Conservation (phyloP, 1,284 basidiomycete species). For the Pseudozyma flocculosa region DNA sequence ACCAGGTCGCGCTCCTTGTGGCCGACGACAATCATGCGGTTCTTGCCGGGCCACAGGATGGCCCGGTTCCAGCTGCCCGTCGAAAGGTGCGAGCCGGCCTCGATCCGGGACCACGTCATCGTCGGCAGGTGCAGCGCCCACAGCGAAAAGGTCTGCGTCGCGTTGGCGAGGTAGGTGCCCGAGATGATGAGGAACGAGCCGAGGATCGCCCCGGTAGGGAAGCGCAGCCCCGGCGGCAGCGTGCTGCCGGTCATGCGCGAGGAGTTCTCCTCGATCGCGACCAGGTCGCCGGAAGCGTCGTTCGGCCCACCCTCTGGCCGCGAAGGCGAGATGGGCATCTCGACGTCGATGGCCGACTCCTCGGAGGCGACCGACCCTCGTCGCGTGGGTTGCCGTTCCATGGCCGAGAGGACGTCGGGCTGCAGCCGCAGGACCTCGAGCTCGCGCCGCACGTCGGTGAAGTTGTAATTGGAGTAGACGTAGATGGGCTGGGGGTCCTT, state of each 20-base stretch:
- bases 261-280: conserved; percentile 38
- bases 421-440: conserved; percentile 41
- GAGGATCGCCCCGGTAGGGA: conserved; percentile 46
- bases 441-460: conserved; percentile 52
- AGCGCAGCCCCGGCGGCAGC: conserved; percentile 51
- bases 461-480: conserved; percentile 54
- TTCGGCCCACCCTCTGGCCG: conserved; percentile 1
- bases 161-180: conserved; percentile 53
- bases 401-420: conserved; percentile 1
- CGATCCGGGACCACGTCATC: conserved; percentile 49
- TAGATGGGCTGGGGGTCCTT: conserved; percentile 31
- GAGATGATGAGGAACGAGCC: conserved; percentile 48
- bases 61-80: conserved; percentile 51
- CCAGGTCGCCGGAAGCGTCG: conserved; percentile 5
- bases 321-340: conserved; percentile 17
- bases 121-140: conserved; percentile 50
- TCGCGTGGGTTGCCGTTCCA: conserved; percentile 9
- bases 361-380: conserved; percentile 21
- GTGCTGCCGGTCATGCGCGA: conserved; percentile 40
- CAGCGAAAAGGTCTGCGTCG: conserved; percentile 51
- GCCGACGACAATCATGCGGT: conserved; percentile 46
- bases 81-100: conserved; percentile 40
- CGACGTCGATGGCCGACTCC: conserved; percentile 27
- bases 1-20: conserved; percentile 51
- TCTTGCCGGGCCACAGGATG: conserved; percentile 41